Percentiles rank a stretch among this genome's conserved stretches.
Conservation (phyloP, 352 stramenopile genomes). For the Globisporangium solare region DNA sequence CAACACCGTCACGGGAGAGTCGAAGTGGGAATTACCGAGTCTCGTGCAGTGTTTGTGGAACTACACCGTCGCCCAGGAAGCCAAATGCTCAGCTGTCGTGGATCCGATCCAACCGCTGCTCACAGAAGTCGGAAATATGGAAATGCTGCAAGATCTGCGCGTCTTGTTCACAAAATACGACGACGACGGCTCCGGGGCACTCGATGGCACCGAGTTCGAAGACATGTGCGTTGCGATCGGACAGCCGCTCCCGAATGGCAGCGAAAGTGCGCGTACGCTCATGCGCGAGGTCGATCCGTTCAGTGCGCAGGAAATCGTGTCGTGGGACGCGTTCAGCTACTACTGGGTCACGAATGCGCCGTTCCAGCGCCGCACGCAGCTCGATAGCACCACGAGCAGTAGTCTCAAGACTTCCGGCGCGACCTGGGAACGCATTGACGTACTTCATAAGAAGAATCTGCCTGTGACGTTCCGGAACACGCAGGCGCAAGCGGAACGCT, state of each 20-base stretch:
- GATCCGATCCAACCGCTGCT: conserved; percentile 3
- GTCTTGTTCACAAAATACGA: conserved; percentile 53
- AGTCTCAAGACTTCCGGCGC: not conserved
- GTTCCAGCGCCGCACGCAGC: conserved; percentile 40
- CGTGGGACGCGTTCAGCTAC: conserved; percentile 45
- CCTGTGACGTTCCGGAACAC: conserved; percentile 30
- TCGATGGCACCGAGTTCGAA: conserved; percentile 51
- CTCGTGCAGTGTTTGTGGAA: conserved; percentile 33
- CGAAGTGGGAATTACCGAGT: conserved; percentile 37
- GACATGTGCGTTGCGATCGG: conserved; percentile 55
- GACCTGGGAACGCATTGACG: conserved; percentile 43
- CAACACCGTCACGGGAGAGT: conserved; percentile 49
- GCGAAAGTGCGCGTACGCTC: conserved; percentile 22
- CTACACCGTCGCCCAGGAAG: conserved; percentile 20
- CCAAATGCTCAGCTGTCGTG: conserved; percentile 7
- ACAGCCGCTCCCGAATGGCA: conserved; percentile 20
- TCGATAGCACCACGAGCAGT: conserved; percentile 12
- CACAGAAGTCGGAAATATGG: conserved; percentile 10
- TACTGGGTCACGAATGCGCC: conserved; percentile 49
- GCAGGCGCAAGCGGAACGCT: conserved; percentile 35
- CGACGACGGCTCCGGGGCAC: conserved; percentile 40
- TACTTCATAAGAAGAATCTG: conserved; percentile 17
- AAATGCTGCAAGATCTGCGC: conserved; percentile 42
- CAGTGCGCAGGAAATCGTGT: conserved; percentile 20
- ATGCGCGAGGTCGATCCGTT: conserved; percentile 45